Base-by-base conservation (phyloP, 2,329 filamentous ascomycete species). In the Trichoderma cornu-damae region DNA sequence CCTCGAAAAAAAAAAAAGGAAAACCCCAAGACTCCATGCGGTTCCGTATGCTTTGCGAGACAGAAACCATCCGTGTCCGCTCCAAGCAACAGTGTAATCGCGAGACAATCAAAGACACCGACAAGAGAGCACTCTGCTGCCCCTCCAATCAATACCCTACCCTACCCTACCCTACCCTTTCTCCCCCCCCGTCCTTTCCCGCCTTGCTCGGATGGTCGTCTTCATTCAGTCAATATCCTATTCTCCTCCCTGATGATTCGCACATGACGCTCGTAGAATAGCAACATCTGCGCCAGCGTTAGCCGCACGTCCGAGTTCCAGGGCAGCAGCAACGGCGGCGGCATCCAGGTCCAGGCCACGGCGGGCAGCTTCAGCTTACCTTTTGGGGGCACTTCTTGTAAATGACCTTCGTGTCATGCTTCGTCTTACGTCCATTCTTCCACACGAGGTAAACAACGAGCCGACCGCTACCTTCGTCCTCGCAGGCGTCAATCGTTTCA, bases 331-430 rank as follows among this genome's bases (percentile, higher is more conserved):
- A n/a, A n/a, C n/a, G n/a, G n/a, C n/a, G n/a, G n/a, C n/a, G n/a
- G n/a, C n/a, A n/a, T n/a, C n/a, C 26, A 14, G 4, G 2, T 6
- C 2, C 24, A 12, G 6, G 20, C 14, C 20, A n/a, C 30, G 16
- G 20, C 8, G n/a, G n/a, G n/a, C n/a, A n/a, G n/a, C n/a, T n/a
- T n/a, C n/a, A 9, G 4, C 73, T 57, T 69, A 87, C 87, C 79
- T 86, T 89, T 67, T 93, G 89, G 0, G 89, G 89, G 63, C 88
- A 91, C 64, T 90, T 86, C 65, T 84, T 80, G 65, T 92, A 89
- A 6, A 91, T 79, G 12, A 85, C 78, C 18, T 77, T 70, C 14
- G 89, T 83, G 8, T 83, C 79, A 65, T 93, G 89, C 66, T 88
- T 85, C 1, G 87, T 89, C 75, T 90, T 91, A 47, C 82, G 77